phyloP scores from a whole-genome alignment of 441 rosid species.

The Gossypium gossypioides region DNA sequence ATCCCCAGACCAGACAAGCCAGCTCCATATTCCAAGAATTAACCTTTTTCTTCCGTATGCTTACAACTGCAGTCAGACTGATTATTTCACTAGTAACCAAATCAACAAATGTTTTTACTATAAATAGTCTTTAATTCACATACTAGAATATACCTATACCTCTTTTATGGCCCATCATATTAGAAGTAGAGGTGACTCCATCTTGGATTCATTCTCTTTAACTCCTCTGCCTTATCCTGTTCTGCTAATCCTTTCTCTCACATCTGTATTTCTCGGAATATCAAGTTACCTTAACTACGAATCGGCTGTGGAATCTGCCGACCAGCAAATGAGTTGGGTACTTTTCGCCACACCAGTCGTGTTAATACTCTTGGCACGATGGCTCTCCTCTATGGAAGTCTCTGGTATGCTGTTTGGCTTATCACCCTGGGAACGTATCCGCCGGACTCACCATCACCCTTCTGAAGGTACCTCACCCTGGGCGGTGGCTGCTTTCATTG shows the following conservation, averaged over 20 bases:
- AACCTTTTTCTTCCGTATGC: neutral
- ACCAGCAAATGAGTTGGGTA: conserved; percentile 41
- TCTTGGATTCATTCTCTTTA: conserved; percentile 54
- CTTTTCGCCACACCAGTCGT: conserved; percentile 50
- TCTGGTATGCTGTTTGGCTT: conserved; percentile 35
- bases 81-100: neutral
- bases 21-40: neutral
- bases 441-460: conserved; percentile 22
- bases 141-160: neutral
- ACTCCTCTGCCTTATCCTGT: conserved; percentile 79
- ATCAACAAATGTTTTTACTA: conserved; percentile 3
- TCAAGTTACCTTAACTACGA: conserved; percentile 64
- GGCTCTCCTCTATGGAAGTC: conserved; percentile 55
- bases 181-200: conserved; percentile 36
- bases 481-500: conserved; percentile 78
- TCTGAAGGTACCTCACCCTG: conserved; percentile 78
- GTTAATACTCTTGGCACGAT: conserved; percentile 46
- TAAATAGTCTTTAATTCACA: conserved; percentile 16
- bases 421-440: conserved; percentile 46
- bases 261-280: conserved; percentile 38
- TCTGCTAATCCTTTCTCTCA: conserved; percentile 50
- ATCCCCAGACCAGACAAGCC: neutral
- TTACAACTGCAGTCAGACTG: neutral
- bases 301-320: conserved; percentile 44
- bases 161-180: conserved; percentile 29